Conservation (phyloP, 2,329 filamentous ascomycete species). For the Falciphora oryzae region DNA sequence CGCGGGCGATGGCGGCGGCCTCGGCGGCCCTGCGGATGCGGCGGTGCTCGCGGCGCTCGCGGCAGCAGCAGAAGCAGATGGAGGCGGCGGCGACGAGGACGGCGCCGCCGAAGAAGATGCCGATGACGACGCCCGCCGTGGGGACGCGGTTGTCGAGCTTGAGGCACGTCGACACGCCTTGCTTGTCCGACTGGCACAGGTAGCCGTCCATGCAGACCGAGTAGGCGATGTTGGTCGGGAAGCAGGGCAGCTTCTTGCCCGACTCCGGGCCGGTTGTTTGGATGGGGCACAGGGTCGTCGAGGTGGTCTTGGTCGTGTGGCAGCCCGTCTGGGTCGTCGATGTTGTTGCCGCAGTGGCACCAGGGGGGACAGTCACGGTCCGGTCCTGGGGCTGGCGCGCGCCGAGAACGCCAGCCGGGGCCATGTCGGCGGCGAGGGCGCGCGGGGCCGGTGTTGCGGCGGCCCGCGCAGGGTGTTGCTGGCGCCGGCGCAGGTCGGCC, state of each 20-base stretch:
- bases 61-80: conserved; percentile 47
- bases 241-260: conserved; percentile 34
- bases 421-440: conserved; percentile 5
- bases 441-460: conserved; percentile 2
- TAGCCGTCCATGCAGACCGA: conserved; percentile 37
- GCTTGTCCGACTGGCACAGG: conserved; percentile 37
- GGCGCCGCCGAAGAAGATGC: conserved; percentile 39
- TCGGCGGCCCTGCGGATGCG: conserved; percentile 39
- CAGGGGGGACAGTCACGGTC: conserved; percentile 12
- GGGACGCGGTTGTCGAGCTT: conserved; percentile 32
- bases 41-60: conserved; percentile 40
- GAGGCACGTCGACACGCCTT: conserved; percentile 39
- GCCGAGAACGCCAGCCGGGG: conserved; percentile 8
- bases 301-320: conserved; percentile 19
- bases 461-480: conserved; percentile 3
- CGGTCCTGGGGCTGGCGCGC: conserved; percentile 7
- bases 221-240: conserved; percentile 26
- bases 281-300: conserved; percentile 33
- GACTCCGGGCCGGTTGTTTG: conserved; percentile 29
- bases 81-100: conserved; percentile 31
- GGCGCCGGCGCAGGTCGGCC: conserved; percentile 19
- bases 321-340: conserved; percentile 11
- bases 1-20: conserved; percentile 41
- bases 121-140: conserved; percentile 40
- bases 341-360: conserved; percentile 10